phyloP scores from a whole-genome alignment of 257 asterid genomes.

The Solanum medicagineum region DNA sequence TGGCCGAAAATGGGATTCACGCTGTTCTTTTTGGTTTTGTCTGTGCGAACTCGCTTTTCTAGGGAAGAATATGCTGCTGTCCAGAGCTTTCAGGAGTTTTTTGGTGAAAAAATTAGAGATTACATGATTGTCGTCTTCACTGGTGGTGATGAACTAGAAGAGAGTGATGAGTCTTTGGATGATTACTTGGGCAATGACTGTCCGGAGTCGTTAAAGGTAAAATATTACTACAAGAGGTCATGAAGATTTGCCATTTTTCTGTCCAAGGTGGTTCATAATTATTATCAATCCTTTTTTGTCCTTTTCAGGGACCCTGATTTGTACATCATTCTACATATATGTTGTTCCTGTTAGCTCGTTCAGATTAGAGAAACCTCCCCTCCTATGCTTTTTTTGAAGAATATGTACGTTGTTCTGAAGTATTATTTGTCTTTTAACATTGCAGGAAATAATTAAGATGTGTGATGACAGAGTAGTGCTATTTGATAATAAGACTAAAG shows the following conservation, averaged over 20 bases:
- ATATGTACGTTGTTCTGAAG: not conserved
- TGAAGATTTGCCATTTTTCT: no score
- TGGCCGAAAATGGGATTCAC: constrained; percentile 91
- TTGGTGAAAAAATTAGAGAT: constrained; percentile 49
- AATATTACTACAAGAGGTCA: not conserved
- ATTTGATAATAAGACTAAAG: constrained; percentile 51
- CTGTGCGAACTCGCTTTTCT: constrained; percentile 52
- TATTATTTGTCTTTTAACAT: not conserved
- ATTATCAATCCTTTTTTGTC: no score
- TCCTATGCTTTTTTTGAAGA: not conserved
- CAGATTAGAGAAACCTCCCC: not conserved
- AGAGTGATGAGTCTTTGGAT: constrained; percentile 30
- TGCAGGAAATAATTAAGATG: constrained; percentile 28
- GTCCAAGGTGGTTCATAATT: no score
- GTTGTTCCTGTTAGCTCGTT: no score
- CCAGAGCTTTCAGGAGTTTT: constrained; percentile 38
- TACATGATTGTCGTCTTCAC: constrained; percentile 71
- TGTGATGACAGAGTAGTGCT: constrained; percentile 51
- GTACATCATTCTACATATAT: no score
- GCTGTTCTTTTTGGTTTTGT: constrained; percentile 60
- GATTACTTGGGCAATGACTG: constrained; percentile 31
- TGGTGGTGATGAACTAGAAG: constrained; percentile 75
- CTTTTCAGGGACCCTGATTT: no score
- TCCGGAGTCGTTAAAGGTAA: constrained; percentile 44
- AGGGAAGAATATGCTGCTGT: constrained; percentile 62